These are phyloP conservation scores for Saccharomycopsis fodiens DNA, from an alignment of 805 yeast species.

Conservation along the genomic window DNA sequence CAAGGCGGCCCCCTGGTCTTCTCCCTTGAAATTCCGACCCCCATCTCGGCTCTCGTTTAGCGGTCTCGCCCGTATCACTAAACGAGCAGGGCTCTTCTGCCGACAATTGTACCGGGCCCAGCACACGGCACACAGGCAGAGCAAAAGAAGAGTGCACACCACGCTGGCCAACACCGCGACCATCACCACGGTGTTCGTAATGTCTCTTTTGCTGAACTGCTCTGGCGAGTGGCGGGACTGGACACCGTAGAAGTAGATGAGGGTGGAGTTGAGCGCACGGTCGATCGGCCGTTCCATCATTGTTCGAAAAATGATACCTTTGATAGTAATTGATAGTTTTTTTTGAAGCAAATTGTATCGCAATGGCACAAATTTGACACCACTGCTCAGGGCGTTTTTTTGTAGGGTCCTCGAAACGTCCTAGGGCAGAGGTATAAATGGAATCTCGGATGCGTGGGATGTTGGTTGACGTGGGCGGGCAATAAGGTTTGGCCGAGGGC, in stretches of 20 bases:
- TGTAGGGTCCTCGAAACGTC: too few relatives aligned
- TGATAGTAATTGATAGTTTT: too few relatives aligned
- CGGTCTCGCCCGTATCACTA: constrained; percentile 10
- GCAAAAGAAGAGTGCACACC: not conserved
- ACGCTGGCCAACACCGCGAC: constrained; percentile 11
- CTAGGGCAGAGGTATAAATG: too few relatives aligned
- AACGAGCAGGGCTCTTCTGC: not conserved
- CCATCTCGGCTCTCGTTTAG: too few relatives aligned
- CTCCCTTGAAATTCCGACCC: too few relatives aligned
- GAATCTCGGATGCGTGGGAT: not conserved
- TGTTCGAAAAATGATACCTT: too few relatives aligned
- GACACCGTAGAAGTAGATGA: not conserved
- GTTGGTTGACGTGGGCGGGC: not conserved
- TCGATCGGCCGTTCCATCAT: not conserved
- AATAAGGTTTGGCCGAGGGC: not conserved
- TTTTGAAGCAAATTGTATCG: too few relatives aligned
- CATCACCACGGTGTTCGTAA: constrained; percentile 14
- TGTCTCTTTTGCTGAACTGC: constrained; percentile 12
- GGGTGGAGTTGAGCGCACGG: not conserved
- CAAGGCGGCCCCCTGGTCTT: too few relatives aligned
- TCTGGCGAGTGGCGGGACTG: not conserved
- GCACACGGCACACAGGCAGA: constrained; percentile 1
- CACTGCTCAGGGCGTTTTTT: too few relatives aligned
- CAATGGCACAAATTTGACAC: too few relatives aligned
- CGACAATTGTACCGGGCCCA: constrained; percentile 9